Base-by-base conservation (phyloP, 768 basidiomycete genomes). In the Lactarius hatsudake region DNA sequence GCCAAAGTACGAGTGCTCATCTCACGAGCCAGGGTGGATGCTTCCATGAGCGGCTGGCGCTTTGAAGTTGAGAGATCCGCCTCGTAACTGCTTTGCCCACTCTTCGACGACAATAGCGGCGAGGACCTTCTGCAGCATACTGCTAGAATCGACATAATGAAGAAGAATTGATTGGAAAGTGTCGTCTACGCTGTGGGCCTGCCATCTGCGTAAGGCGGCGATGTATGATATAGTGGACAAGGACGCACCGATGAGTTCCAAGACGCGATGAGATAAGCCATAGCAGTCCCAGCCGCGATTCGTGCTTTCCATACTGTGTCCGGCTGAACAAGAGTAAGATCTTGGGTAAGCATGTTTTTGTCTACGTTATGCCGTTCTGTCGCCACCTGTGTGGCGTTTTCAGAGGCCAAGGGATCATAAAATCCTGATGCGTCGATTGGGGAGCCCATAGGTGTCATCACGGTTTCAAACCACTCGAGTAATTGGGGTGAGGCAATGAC, bases 281-380 rank as follows among this genome's bases (percentile, higher is more conserved):
- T 76, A 2, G 94, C 93, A 1, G 84, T 86, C 1, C 93, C 89
- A 5, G 88, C 84, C 8, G 90, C 86, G 6, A 98, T 77, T 28
- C 96, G 83, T 20, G 93, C 93, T 69, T 90, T 87, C 65, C 96
- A 75, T 43, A 94, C 86, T 5, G 86, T 78, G 72, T 97, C 94
- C 28, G 84, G 78, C 7, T 88, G 81, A 38, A 98, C 83, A 43
- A 99, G 81, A 0, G 93, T 87, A 53, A 94, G 79, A 75, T 99
- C 97, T 74, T 98, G 96, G 5, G 85, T 82, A 28, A 98, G 81
- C 88, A 98, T 94, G 66, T 90, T 91, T 81, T 94, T 98, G 80
- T 99, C 97, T 38, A 98, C 93, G 72, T 97, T 95, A 75, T 98
- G 93, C 56, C 87, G 84, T 75, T 93, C 90, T 8, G 76, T 65